Evolutionary conservation across 148 eudicot genomes (phyloP), one percentile per base, ranked within the genome.

Genomic region (Cornus florida): DNA sequence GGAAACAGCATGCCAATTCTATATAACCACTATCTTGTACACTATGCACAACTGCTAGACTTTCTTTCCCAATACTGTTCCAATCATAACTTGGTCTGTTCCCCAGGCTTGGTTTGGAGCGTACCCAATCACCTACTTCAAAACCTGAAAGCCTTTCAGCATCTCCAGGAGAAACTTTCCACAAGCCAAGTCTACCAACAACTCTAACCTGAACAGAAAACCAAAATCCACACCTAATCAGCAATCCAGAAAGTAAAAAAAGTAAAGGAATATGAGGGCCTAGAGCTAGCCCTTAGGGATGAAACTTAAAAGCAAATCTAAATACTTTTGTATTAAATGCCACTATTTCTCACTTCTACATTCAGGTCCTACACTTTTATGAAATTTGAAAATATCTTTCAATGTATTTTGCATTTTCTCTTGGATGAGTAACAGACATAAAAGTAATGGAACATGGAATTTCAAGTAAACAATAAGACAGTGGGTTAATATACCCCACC

Each of bases 111-210:
- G 98, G 98, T 84, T 89, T 96, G 75, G 98, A 92, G 60, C 94
- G 98, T 28, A 96, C 99, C 99, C 99, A 96, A 81, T 96, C 99
- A 85, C 98, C 99, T 14, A 96, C 98, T 88, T 96, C 99, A 81
- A 96, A 93, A 41, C 95, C 98, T 60, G 99, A 88, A 56, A 96
- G 91, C 81, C 91, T 73, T 80, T 91, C 99, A 72, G 95, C 97
- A 82, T 96, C 99, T 74, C 99, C 99, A 16, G 99, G 99, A 71
- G 99, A 92, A 69, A 96, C 95, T 89, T 86, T 92, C 99, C 99
- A 96, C 67, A 91, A 85, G 78, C 85, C 80, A 50, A 86, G 87
- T 85, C 95, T 91, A 31, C 98, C 99, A 76, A 92, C 90, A 74
- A 96, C 93, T 84, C 78, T 92, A 71, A 92, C 99, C 99, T 96